Conservation (phyloP, 331 rosid genomes). For the Dryas integrifolia region DNA sequence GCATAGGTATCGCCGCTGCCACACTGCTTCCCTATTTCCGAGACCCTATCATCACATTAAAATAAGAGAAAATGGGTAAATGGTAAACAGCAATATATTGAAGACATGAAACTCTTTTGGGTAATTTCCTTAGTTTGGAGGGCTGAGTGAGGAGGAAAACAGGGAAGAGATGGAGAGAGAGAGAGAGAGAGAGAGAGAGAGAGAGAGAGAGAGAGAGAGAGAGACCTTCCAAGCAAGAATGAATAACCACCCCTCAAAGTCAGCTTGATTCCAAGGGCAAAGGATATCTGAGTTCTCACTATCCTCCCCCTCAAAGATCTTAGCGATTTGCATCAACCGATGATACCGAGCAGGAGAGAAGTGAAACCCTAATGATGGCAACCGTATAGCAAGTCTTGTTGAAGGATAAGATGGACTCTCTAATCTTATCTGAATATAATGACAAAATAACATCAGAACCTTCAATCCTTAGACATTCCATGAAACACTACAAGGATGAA, state of each 20-base stretch:
- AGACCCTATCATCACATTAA: conserved; percentile 62
- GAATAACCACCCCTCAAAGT: conserved; percentile 90
- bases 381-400: conserved; percentile 73
- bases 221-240: conserved; percentile 78
- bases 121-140: background rate
- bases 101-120: conserved; percentile 10
- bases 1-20: conserved; percentile 84
- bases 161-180: too few relatives aligned
- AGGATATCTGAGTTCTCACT: conserved; percentile 50
- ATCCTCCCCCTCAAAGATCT: conserved; percentile 72
- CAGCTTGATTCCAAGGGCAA: conserved; percentile 84
- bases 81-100: conserved; percentile 3
- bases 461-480: conserved; percentile 1
- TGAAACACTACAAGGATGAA: conserved; percentile 12
- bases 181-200: too few relatives aligned
- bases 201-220: background rate
- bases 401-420: conserved; percentile 72
- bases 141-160: background rate
- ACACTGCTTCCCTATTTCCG: conserved; percentile 89
- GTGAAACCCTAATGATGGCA: conserved; percentile 85
- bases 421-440: conserved; percentile 55
- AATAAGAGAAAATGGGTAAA: background rate
- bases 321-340: conserved; percentile 75
- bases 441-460: conserved; percentile 15
- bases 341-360: conserved; percentile 99